A percentile compares a stretch with the other conserved stretches of the same genome.
These are phyloP conservation scores for Psophocarpus tetragonolobus DNA, from an alignment of 306 rosid species.

Conservation along the genomic window DNA sequence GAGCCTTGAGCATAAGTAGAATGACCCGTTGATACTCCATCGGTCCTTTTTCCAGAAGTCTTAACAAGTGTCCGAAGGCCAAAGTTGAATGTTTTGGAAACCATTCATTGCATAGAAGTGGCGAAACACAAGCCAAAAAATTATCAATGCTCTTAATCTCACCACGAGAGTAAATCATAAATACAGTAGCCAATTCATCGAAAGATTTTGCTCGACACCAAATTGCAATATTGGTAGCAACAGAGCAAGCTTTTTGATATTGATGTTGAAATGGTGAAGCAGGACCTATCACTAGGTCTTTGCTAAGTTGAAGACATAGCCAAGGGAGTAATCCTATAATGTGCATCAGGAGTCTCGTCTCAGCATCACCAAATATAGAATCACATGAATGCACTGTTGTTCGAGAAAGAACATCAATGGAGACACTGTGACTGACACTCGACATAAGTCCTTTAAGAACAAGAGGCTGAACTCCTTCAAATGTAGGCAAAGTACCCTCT, in stretches of 20 bases:
- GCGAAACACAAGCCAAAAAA: slow-evolving; percentile 92
- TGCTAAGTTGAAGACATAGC: slow-evolving; percentile 95
- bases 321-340: slow-evolving; percentile 96
- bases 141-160: slow-evolving; percentile 79
- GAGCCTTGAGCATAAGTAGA: slow-evolving; percentile 90
- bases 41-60: slow-evolving; percentile 92
- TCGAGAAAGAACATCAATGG: slow-evolving; percentile 91
- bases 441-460: slow-evolving; percentile 97
- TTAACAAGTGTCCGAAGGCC: slow-evolving; percentile 92
- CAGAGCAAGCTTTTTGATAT: slow-evolving; percentile 90
- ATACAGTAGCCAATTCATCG: slow-evolving; percentile 88
- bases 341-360: slow-evolving; percentile 97
- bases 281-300: slow-evolving; percentile 75
- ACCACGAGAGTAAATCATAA: slow-evolving; percentile 78
- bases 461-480: slow-evolving; percentile 99
- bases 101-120: slow-evolving; percentile 89
- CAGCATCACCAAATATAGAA: slow-evolving; percentile 91
- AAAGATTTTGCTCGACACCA: slow-evolving; percentile 95
- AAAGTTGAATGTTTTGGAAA: slow-evolving; percentile 92
- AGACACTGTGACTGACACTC: slow-evolving; percentile 83
- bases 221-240: slow-evolving; percentile 78
- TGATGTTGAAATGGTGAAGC: slow-evolving; percentile 89
- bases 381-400: slow-evolving; percentile 96
- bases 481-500: slow-evolving; percentile 79
- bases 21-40: slow-evolving; percentile 95